Conservation (phyloP, 495 filamentous ascomycete genomes). For the Podospora sp. region DNA sequence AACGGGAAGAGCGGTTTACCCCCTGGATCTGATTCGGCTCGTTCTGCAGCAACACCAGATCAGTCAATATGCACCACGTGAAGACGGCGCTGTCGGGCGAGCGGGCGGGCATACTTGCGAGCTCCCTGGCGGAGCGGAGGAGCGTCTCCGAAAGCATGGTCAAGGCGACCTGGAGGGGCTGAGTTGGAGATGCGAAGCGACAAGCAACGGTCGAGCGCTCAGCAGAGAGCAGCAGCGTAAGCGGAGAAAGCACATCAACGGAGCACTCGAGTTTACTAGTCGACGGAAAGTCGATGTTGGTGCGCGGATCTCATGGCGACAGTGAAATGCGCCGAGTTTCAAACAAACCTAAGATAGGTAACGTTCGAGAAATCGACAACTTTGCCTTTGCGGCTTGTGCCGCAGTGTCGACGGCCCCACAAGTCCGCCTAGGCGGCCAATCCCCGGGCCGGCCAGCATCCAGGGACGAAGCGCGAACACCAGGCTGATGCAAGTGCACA, state of each 20-base stretch:
- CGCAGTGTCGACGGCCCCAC: constrained; percentile 6
- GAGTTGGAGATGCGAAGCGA: background rate
- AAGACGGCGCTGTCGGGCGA: background rate
- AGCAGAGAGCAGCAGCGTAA: constrained; percentile 15
- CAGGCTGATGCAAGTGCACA: constrained; percentile 1
- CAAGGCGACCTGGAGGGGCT: constrained; percentile 8
- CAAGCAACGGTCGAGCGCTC: constrained; percentile 5
- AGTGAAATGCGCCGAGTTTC: background rate
- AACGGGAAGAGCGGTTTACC: constrained; percentile 38
- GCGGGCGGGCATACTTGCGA: constrained; percentile 41
- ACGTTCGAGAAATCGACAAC: constrained; percentile 27
- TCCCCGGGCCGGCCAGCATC: constrained; percentile 3
- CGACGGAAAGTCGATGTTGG: background rate
- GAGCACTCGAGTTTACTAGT: constrained; percentile 13
- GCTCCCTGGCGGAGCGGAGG: constrained; percentile 43
- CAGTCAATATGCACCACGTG: background rate
- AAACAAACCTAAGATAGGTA: background rate
- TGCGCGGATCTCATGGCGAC: constrained; percentile 1
- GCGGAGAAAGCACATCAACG: constrained; percentile 23
- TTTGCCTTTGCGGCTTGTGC: constrained; percentile 16
- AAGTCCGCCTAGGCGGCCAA: constrained; percentile 14
- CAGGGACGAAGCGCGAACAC: background rate
- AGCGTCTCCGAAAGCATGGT: constrained; percentile 39
- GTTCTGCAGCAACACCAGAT: constrained; percentile 36
- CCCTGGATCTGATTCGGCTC: constrained; percentile 56